Conservation (phyloP, 179 eudicot species). For the Patellifolia procumbens region DNA sequence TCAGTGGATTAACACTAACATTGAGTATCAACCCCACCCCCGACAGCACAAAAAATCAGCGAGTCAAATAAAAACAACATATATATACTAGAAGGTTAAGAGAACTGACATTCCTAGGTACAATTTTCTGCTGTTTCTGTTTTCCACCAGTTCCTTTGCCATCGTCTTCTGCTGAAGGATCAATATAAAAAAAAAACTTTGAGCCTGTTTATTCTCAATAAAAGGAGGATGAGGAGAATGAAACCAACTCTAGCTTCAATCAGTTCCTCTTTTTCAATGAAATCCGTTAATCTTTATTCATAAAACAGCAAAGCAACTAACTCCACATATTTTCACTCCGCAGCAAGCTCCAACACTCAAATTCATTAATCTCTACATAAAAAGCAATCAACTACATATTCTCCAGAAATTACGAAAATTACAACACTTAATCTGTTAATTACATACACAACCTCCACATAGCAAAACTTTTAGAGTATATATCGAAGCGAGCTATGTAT, state of each 20-base stretch:
- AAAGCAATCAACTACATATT: too few relatives aligned
- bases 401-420: too few relatives aligned
- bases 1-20: neutral
- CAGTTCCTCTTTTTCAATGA: neutral
- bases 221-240: neutral
- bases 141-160: slow-evolving; percentile 53
- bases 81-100: neutral
- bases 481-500: neutral
- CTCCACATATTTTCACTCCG: neutral
- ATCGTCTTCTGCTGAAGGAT: slow-evolving; percentile 54
- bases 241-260: slow-evolving; percentile 2
- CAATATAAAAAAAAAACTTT: slow-evolving; percentile 5
- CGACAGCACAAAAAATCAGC: neutral
- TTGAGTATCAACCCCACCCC: neutral
- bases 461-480: neutral
- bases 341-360: neutral
- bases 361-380: neutral
- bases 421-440: too few relatives aligned
- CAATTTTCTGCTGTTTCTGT: slow-evolving; percentile 36
- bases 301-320: too few relatives aligned
- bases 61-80: neutral
- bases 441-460: neutral
- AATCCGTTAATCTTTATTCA: too few relatives aligned
- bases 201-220: neutral
- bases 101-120: slow-evolving; percentile 50